Conservation (phyloP, 148 eudicot genomes). For the Cornus kousa region DNA sequence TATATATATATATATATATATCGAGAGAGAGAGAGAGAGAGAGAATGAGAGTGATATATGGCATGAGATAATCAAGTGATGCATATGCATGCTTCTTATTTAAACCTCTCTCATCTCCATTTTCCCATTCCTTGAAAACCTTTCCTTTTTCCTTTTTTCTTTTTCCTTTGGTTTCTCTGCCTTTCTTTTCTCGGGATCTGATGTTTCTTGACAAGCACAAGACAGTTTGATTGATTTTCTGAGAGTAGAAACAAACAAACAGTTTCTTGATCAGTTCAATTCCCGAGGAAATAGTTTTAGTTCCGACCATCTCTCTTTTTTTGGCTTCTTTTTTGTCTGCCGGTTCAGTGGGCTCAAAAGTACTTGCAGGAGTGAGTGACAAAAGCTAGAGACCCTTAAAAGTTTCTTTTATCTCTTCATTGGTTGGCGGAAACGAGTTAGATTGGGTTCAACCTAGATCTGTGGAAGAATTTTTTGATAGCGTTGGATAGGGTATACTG, state of each 20-base stretch:
- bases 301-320: slow-evolving; percentile 1
- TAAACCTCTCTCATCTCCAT: slow-evolving; percentile 18
- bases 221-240: slow-evolving; percentile 2
- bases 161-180: not conserved
- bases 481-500: slow-evolving; percentile 4
- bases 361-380: slow-evolving; percentile 5
- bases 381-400: slow-evolving; percentile 2
- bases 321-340: slow-evolving; percentile 25
- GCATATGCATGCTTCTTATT: slow-evolving; percentile 27
- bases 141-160: not conserved
- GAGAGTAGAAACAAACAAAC: not conserved
- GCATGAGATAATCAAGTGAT: slow-evolving; percentile 25
- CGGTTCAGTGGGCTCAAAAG: slow-evolving; percentile 18
- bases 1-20: too few species aligned
- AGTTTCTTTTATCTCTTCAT: slow-evolving; percentile 3
- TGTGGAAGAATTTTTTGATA: not conserved
- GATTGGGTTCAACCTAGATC: slow-evolving; percentile 9
- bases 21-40: too few species aligned
- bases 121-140: slow-evolving; percentile 1
- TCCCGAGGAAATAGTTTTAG: slow-evolving; percentile 31
- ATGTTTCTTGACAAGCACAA: slow-evolving; percentile 19
- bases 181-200: slow-evolving; percentile 28
- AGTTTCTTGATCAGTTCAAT: slow-evolving; percentile 24
- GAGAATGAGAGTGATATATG: not conserved
- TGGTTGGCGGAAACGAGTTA: slow-evolving; percentile 13